Base-by-base conservation (phyloP, 2,329 filamentous ascomycete species). In the Claviceps digitariae region DNA sequence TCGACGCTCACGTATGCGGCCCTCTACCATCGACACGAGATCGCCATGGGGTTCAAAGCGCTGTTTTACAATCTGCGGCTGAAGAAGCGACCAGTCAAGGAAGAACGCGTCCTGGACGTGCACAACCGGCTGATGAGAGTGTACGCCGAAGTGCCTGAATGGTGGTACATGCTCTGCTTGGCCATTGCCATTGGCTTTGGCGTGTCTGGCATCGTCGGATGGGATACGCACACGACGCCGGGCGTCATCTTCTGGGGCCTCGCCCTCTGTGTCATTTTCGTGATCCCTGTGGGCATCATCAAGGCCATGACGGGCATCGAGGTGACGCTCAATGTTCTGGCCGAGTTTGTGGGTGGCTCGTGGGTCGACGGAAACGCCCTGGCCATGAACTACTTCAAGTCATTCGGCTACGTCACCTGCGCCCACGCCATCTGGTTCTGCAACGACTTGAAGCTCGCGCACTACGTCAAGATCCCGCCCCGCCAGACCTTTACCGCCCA, bases 401-500 rank as follows among this genome's bases (percentile, higher is more conserved):
- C 71, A 0, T 76, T 74, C 56, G 73, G 73, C 46, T 73, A 73
- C 51, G 70, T 75, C 15, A 74, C 73, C 1, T 75, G 72, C 51
- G 72, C 73, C 0, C 74, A 77, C 56, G 73, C 75, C n/a, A 66
- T 78, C 23, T 69, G 69, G 61, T 78, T 78, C 61, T 71, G 67
- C 54, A 72, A 71, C 57, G 73, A 73, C 57, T 61, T 74, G 38
- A 75, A 75, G 62, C 70, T 75, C 15, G 73, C 72, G 9, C 73
- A 75, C 57, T 81, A 81, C 63, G 72, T 78, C 66, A 81, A 81
- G 67, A 79, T 83, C 20, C 78, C 80, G 5, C 80, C 80, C 0
- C 73, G 76, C 12, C 73, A 80, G 31, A 77, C 79, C 3, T 83
- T 83, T 58, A 66, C 70, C 23, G 78, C 78, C 1, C 79, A 83